Conservation (phyloP, 2,329 filamentous ascomycete species). For the Fusarium luffae region DNA sequence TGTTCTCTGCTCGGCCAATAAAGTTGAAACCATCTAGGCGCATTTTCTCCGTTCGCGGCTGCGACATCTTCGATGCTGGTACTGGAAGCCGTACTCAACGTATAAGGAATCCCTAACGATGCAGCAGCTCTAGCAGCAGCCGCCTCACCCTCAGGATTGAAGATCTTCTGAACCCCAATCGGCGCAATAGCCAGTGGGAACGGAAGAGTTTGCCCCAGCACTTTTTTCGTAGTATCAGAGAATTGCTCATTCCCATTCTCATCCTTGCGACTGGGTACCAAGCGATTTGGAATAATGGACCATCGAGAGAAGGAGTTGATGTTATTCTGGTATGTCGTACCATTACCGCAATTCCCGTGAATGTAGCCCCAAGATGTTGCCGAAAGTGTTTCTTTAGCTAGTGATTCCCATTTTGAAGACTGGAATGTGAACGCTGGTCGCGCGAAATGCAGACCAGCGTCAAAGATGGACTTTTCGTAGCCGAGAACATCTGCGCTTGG, state of each 20-base stretch:
- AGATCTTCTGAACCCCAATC: slow-evolving; percentile 24
- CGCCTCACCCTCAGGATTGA: slow-evolving; percentile 19
- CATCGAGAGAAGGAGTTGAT: slow-evolving; percentile 9
- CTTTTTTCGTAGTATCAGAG: slow-evolving; percentile 12
- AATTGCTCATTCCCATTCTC: slow-evolving; percentile 21
- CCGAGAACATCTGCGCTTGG: slow-evolving; percentile 16
- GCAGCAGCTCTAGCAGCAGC: slow-evolving; percentile 14
- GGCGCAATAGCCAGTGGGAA: slow-evolving; percentile 27
- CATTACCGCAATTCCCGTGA: slow-evolving; percentile 24
- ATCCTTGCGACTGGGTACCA: slow-evolving; percentile 21
- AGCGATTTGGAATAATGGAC: slow-evolving; percentile 13
- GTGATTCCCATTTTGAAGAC: slow-evolving; percentile 13
- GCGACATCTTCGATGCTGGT: slow-evolving; percentile 31
- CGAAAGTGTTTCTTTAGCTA: slow-evolving; percentile 22
- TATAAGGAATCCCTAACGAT: slow-evolving; percentile 4
- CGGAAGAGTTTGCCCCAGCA: slow-evolving; percentile 15
- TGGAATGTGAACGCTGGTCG: slow-evolving; percentile 17
- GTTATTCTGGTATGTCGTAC: slow-evolving; percentile 26
- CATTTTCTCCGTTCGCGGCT: background rate
- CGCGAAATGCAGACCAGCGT: slow-evolving; percentile 14
- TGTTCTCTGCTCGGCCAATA: slow-evolving; percentile 31
- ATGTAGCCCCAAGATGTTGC: slow-evolving; percentile 34
- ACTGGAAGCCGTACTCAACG: slow-evolving; percentile 26
- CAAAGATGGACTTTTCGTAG: slow-evolving; percentile 18
- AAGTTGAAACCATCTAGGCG: slow-evolving; percentile 25